Percentiles rank a stretch among this genome's conserved stretches.
These are phyloP conservation scores for Leucocoprinus gongylophorus DNA, from an alignment of 1,284 basidiomycete species.

Conservation along the genomic window DNA sequence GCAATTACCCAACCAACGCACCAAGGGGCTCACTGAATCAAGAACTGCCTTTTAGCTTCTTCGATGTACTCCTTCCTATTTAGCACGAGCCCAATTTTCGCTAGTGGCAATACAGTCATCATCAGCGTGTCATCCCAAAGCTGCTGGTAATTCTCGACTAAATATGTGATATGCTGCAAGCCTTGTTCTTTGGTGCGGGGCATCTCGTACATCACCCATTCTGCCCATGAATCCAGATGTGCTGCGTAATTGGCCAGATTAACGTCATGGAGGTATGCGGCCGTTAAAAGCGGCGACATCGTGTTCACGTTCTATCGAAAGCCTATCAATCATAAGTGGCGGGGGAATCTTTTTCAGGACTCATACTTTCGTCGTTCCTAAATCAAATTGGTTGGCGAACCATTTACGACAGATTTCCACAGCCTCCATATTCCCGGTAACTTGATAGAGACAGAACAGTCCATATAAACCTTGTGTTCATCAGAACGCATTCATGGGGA, in stretches of 20 bases:
- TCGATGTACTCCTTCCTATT: constrained; percentile 49
- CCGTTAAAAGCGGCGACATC: constrained; percentile 55
- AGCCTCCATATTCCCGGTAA: constrained; percentile 37
- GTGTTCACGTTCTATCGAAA: constrained; percentile 52
- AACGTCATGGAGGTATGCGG: constrained; percentile 45
- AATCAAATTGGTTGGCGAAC: constrained; percentile 49
- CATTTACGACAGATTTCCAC: constrained; percentile 46
- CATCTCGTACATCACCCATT: constrained; percentile 58
- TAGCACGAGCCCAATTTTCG: constrained; percentile 56
- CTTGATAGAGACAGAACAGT: constrained; percentile 38
- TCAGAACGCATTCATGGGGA: background rate
- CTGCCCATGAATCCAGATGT: constrained; percentile 57
- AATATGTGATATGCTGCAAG: constrained; percentile 57
- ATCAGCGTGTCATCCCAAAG: constrained; percentile 65
- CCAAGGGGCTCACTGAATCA: constrained; percentile 38
- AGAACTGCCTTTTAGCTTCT: constrained; percentile 54
- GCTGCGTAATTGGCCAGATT: constrained; percentile 34
- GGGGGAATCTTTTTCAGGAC: background rate
- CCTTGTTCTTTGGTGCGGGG: constrained; percentile 53
- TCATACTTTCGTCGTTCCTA: constrained; percentile 48
- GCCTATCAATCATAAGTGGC: background rate
- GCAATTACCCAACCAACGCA: background rate
- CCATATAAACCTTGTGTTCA: constrained; percentile 36
- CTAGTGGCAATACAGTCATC: constrained; percentile 57
- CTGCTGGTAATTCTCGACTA: constrained; percentile 46